Evolutionary conservation across 805 yeast genomes (phyloP).

Genomic region (Schizosaccharomyces cryophilus): DNA sequence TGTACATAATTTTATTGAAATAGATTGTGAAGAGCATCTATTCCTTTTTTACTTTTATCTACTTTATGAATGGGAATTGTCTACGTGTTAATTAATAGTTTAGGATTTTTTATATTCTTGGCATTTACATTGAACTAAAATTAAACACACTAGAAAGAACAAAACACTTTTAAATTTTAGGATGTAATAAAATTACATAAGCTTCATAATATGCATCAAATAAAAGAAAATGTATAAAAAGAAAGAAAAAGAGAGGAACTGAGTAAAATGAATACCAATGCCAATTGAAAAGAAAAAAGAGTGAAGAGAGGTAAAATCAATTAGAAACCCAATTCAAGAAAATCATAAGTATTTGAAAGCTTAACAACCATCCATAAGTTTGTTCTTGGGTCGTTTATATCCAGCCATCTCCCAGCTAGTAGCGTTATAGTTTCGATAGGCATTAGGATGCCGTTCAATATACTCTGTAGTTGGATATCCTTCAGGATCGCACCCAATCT

Average conservation of each 20-base stretch:
- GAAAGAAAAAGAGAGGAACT: background rate
- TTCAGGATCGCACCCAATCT: slow-evolving; percentile 62
- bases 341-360: no score
- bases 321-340: no score
- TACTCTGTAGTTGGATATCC: slow-evolving; percentile 72
- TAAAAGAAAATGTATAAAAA: background rate
- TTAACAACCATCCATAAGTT: background rate
- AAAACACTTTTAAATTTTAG: background rate
- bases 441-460: slow-evolving; percentile 41
- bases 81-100: background rate
- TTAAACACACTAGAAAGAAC: background rate
- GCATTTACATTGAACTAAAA: background rate
- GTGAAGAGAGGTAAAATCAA: background rate
- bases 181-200: background rate
- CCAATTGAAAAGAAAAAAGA: background rate
- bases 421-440: slow-evolving; percentile 42
- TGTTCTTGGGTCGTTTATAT: slow-evolving; percentile 28
- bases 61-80: background rate
- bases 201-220: background rate
- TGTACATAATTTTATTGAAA: no score
- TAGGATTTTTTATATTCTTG: no score
- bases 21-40: background rate
- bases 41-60: background rate
- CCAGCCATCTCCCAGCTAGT: slow-evolving; percentile 64
- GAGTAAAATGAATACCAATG: background rate